phyloP scores from a whole-genome alignment of 139 green algal genomes.

The Haematococcus sp. region DNA sequence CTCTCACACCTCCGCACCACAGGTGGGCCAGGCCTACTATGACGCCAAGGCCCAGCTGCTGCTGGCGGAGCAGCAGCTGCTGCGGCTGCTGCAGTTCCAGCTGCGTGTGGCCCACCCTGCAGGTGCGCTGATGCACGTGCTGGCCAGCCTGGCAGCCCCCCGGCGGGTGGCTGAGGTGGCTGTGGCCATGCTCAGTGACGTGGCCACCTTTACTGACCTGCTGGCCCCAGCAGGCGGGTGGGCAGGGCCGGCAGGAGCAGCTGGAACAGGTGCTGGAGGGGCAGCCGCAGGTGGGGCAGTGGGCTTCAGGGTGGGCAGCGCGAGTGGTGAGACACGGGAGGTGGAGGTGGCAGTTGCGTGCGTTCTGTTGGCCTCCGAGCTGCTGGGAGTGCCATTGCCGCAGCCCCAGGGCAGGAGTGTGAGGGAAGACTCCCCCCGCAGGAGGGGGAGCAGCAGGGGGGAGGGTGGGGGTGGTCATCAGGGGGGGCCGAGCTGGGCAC shows the following conservation, averaged over 20 bases:
- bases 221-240: neutral
- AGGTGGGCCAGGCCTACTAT: slow-evolving; percentile 4
- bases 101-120: neutral
- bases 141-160: neutral
- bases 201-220: neutral
- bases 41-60: neutral
- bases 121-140: slow-evolving; percentile 1
- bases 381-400: neutral
- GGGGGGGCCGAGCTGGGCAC: too few relatives aligned
- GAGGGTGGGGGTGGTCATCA: too few relatives aligned
- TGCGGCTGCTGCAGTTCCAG: slow-evolving; percentile 4
- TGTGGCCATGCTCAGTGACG: neutral
- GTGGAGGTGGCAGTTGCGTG: slow-evolving; percentile 4
- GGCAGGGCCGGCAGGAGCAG: too few relatives aligned
- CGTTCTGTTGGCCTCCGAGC: slow-evolving; percentile 1
- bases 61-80: slow-evolving; percentile 3
- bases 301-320: neutral
- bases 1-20: slow-evolving; percentile 5
- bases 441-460: too few relatives aligned
- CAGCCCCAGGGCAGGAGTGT: too few relatives aligned
- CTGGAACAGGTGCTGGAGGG: neutral
- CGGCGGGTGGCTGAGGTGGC: neutral
- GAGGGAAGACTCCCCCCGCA: too few relatives aligned
- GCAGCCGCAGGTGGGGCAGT: neutral
- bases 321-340: neutral